phyloP scores from a whole-genome alignment of 1,284 basidiomycete genomes.

The Volvariella volvacea region DNA sequence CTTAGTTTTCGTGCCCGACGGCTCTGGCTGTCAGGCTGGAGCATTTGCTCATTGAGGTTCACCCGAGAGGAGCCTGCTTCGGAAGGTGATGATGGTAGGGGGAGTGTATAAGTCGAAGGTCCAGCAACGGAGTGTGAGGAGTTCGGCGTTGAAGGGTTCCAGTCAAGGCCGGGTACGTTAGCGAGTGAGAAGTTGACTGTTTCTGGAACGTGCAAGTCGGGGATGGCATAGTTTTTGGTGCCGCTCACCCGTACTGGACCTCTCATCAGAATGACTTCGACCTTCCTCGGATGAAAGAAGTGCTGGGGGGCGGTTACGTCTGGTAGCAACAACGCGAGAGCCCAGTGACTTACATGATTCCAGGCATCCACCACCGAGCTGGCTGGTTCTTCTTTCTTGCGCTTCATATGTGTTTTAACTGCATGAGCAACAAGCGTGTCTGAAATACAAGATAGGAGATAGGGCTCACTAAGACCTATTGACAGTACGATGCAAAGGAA shows the following conservation, averaged over 20 bases:
- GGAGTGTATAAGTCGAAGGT: too few species aligned
- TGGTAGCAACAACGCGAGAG: background rate
- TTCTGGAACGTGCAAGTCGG: conserved; percentile 9
- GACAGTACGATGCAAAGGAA: too few species aligned
- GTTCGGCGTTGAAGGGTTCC: conserved; percentile 5
- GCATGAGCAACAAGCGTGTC: conserved; percentile 14
- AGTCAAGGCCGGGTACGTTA: conserved; percentile 11
- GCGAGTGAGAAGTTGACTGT: conserved; percentile 4
- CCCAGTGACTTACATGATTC: conserved; percentile 17
- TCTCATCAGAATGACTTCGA: conserved; percentile 28
- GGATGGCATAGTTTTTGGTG: conserved; percentile 12
- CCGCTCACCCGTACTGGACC: conserved; percentile 21
- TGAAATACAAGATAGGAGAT: too few species aligned
- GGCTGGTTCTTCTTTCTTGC: conserved; percentile 18
- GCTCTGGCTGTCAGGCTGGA: too few species aligned
- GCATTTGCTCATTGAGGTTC: too few species aligned
- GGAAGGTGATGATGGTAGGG: too few species aligned
- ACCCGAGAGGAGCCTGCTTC: background rate
- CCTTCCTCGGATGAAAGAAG: conserved; percentile 29
- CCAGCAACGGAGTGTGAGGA: background rate
- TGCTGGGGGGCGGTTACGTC: conserved; percentile 15
- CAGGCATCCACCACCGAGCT: conserved; percentile 25
- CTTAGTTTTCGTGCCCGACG: too few species aligned
- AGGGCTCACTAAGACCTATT: too few species aligned
- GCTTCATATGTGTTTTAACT: conserved; percentile 18